Base-by-base conservation (phyloP, 768 basidiomycete species). In the Chlorophyllum brunneum region DNA sequence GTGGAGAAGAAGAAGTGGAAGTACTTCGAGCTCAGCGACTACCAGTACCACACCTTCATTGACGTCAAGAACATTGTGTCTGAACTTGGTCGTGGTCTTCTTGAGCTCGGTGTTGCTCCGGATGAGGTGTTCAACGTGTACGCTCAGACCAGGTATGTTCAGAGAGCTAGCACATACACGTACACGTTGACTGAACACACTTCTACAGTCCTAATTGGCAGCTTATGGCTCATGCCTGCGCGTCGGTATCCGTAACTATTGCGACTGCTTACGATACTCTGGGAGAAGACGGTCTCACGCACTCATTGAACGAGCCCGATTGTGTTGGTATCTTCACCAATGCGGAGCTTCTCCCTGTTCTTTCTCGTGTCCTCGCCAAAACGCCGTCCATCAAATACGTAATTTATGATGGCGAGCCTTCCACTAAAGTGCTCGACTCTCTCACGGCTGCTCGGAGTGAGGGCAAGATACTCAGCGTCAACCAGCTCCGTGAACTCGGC, bases 191-290 rank as follows among this genome's bases (percentile, higher is more conserved):
- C 29, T 38, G 31, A 31, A 33, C n/a, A n/a, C n/a, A n/a, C n/a
- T n/a, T n/a, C 11, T 48, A 11, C 47, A 56, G 34, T 56, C 45
- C 38, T 38, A 88, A 86, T 61, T 98, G 95, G 95, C 93, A 95
- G 64, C 74, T 92, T 51, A 77, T 95, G 51, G 82, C 88, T 0
- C 85, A 92, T 63, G 91, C 82, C 0, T 97, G 92, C 64, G 78
- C 82, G 0, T 76, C 79, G 11, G 88, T 94, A 51, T 82, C 85
- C 5, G 83, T 85, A 2, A 78, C 86, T 7, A 90, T 97, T 59
- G 94, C 92, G 1, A 98, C 97, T 2, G 94, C 95, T 0, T 98
- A 99, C 69, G 95, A 97, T 63, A 95, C 92, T 2, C 86, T 98
- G 20, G 95, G 97, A 48, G 86, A 89, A 63, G 73, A 80, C 0